Conservation (phyloP, 1,139 yeast species). For the Arxiozyma slooffiae region DNA sequence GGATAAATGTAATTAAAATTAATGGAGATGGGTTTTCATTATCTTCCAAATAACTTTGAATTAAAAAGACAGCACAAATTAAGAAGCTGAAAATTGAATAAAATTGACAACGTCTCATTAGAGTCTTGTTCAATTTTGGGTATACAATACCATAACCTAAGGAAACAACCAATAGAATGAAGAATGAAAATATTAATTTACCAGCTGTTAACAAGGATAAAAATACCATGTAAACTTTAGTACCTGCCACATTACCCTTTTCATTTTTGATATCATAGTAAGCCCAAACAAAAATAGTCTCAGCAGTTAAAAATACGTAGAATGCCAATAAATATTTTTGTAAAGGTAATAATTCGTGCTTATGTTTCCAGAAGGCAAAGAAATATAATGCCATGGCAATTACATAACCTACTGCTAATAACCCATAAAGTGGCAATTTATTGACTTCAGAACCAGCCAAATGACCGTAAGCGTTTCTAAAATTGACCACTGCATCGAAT, state of each 20-base stretch:
- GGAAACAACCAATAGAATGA: slow-evolving; percentile 72
- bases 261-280: slow-evolving; percentile 78
- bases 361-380: slow-evolving; percentile 76
- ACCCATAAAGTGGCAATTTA: slow-evolving; percentile 80
- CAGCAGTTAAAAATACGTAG: slow-evolving; percentile 72
- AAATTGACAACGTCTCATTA: slow-evolving; percentile 73
- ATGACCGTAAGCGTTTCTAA: slow-evolving; percentile 86
- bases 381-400: slow-evolving; percentile 73
- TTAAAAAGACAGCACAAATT: slow-evolving; percentile 56
- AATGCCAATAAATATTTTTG: slow-evolving; percentile 86
- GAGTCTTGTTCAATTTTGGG: slow-evolving; percentile 65
- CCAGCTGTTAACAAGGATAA: slow-evolving; percentile 71
- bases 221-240: slow-evolving; percentile 64
- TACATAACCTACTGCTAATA: slow-evolving; percentile 73
- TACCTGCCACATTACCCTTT: slow-evolving; percentile 48
- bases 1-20: slow-evolving; percentile 45
- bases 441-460: slow-evolving; percentile 87
- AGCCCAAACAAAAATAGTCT: slow-evolving; percentile 84
- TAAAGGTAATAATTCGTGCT: slow-evolving; percentile 79
- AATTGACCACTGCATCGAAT: slow-evolving; percentile 59
- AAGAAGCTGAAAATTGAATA: slow-evolving; percentile 66
- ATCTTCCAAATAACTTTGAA: slow-evolving; percentile 53
- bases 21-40: slow-evolving; percentile 36
- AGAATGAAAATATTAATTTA: slow-evolving; percentile 81
- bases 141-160: slow-evolving; percentile 91